Percentiles rank a stretch among this genome's conserved stretches.
Conservation (phyloP, 495 filamentous ascomycete genomes). For the Penicillium bialowiezense region DNA sequence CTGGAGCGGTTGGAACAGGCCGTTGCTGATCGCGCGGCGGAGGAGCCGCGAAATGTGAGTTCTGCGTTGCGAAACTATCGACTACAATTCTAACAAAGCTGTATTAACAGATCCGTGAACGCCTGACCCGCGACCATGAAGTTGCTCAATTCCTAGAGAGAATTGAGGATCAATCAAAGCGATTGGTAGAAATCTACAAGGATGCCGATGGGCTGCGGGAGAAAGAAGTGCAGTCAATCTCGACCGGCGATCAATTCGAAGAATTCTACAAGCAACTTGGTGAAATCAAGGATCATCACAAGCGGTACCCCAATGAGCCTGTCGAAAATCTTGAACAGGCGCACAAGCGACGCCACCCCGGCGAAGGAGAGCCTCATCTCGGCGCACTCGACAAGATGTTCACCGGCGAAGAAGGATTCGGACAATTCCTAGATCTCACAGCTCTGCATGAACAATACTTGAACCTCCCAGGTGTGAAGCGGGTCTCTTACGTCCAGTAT, state of each 20-base stretch:
- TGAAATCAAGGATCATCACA: slow-evolving; percentile 81
- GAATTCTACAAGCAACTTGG: slow-evolving; percentile 85
- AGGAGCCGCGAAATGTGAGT: slow-evolving; percentile 85
- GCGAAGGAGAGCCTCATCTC: slow-evolving; percentile 57
- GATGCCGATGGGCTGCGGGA: slow-evolving; percentile 68
- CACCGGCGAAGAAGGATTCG: slow-evolving; percentile 89
- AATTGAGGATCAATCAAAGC: slow-evolving; percentile 79
- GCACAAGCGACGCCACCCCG: slow-evolving; percentile 72
- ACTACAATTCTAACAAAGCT: slow-evolving; percentile 25
- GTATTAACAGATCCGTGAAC: slow-evolving; percentile 67
- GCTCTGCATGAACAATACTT: slow-evolving; percentile 80
- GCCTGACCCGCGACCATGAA: slow-evolving; percentile 85
- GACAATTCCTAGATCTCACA: slow-evolving; percentile 86
- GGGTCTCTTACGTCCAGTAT: slow-evolving; percentile 86
- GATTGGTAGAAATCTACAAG: slow-evolving; percentile 80
- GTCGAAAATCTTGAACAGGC: slow-evolving; percentile 93
- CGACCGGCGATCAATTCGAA: slow-evolving; percentile 84
- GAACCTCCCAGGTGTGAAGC: slow-evolving; percentile 80
- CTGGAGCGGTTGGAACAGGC: slow-evolving; percentile 92
- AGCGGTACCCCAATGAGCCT: slow-evolving; percentile 87
- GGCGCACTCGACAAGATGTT: slow-evolving; percentile 86
- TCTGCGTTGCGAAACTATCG: background rate
- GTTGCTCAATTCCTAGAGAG: slow-evolving; percentile 80
- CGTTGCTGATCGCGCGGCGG: slow-evolving; percentile 80
- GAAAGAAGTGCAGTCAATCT: slow-evolving; percentile 79